phyloP scores from a whole-genome alignment of 1,139 yeast genomes.

The Candida anutae region DNA sequence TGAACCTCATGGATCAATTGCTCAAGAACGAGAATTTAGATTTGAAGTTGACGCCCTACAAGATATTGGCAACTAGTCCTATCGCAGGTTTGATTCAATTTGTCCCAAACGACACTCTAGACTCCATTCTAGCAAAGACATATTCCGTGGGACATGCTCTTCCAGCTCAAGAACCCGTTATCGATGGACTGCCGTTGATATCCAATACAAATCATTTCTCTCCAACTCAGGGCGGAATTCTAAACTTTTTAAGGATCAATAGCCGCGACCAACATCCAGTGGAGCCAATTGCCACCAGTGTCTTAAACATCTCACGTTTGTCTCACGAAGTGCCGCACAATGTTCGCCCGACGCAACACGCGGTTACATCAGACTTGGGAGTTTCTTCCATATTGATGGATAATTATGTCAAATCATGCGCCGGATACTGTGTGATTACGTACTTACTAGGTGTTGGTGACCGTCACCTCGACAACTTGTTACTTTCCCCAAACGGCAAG shows the following conservation, averaged over 20 bases:
- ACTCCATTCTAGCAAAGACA: constrained; percentile 59
- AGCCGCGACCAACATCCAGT: constrained; percentile 22
- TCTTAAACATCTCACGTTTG: constrained; percentile 10
- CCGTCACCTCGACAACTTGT: constrained; percentile 84
- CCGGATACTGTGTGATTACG: constrained; percentile 96
- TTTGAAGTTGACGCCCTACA: constrained; percentile 78
- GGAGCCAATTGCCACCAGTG: constrained; percentile 25
- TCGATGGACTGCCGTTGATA: constrained; percentile 1
- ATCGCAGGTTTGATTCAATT: constrained; percentile 90
- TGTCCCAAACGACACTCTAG: constrained; percentile 84
- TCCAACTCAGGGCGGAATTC: constrained; percentile 44
- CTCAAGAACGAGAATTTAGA: constrained; percentile 87
- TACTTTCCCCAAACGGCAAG: constrained; percentile 62
- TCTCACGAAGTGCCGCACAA: constrained; percentile 3
- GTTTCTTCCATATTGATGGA: constrained; percentile 80
- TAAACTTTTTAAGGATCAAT: constrained; percentile 60
- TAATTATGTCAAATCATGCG: constrained; percentile 89
- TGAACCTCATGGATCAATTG: constrained; percentile 83
- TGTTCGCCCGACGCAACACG: constrained; percentile 15
- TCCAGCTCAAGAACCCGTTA: constrained; percentile 5
- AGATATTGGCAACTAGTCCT: constrained; percentile 84
- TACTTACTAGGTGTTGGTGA: constrained; percentile 95
- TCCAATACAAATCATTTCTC: constrained; percentile 4
- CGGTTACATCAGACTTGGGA: constrained; percentile 53
- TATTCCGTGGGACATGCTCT: constrained; percentile 37